Conservation (phyloP, 345 rosid species). For the Garcia nutans region DNA sequence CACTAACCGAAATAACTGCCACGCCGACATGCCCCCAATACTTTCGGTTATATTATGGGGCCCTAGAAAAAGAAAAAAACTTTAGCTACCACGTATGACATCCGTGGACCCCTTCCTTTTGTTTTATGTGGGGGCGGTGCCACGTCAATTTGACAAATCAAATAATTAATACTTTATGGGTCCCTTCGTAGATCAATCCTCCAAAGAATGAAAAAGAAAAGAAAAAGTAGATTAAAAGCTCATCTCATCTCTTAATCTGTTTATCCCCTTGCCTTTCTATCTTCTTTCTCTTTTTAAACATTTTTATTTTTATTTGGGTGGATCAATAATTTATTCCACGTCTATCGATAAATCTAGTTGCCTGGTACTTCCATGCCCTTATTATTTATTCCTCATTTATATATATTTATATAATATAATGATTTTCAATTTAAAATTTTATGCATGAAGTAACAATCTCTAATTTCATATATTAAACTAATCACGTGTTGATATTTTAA, state of each 20-base stretch:
- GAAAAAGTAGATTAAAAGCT: not conserved
- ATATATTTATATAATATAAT: too few species aligned
- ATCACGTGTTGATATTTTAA: too few species aligned
- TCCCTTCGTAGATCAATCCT: not conserved
- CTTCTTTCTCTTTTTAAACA: not conserved
- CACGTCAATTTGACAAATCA: not conserved
- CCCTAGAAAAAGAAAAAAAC: not conserved
- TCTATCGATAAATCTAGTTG: too few species aligned
- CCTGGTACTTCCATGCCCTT: too few species aligned
- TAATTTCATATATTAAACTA: too few species aligned
- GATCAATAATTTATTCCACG: not conserved
- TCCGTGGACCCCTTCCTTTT: not conserved
- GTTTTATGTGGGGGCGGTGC: not conserved
- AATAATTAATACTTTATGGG: not conserved
- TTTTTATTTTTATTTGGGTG: not conserved
- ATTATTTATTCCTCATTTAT: too few species aligned
- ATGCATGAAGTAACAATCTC: too few species aligned
- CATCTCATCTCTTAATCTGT: not conserved
- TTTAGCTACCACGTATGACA: slow-evolving; percentile 13
- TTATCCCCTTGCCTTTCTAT: not conserved
- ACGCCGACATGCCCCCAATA: slow-evolving; percentile 11
- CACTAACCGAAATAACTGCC: slow-evolving; percentile 43
- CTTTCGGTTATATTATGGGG: slow-evolving; percentile 22
- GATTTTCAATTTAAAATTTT: too few species aligned
- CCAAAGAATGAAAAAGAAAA: too few species aligned